These are phyloP conservation scores for Artomyces pyxidatus DNA, from an alignment of 768 basidiomycete genomes.

Conservation along the genomic window DNA sequence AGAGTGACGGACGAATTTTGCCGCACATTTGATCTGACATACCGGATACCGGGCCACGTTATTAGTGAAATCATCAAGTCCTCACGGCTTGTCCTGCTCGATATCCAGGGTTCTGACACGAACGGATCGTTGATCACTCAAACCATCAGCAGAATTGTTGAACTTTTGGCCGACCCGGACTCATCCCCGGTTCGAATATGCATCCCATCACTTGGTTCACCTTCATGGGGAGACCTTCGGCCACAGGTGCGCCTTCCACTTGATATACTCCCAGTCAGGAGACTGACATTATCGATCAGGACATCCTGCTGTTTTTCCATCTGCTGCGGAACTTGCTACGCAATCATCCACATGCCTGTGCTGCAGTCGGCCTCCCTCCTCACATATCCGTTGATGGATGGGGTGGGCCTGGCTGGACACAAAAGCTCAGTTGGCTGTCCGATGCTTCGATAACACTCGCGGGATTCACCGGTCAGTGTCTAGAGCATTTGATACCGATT, in stretches of 20 bases:
- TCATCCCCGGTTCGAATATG: slow-evolving; percentile 10
- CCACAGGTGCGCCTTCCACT: slow-evolving; percentile 38
- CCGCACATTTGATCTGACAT: slow-evolving; percentile 64
- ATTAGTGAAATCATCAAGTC: slow-evolving; percentile 24
- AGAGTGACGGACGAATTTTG: slow-evolving; percentile 59
- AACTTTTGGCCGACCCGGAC: too few relatives aligned
- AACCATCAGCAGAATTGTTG: slow-evolving; percentile 12
- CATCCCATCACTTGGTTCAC: slow-evolving; percentile 23
- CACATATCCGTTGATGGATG: slow-evolving; percentile 50
- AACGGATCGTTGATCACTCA: slow-evolving; percentile 13
- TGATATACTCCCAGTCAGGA: background rate
- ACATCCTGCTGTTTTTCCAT: slow-evolving; percentile 66
- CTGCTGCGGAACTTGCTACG: slow-evolving; percentile 54
- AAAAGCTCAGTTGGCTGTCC: slow-evolving; percentile 70
- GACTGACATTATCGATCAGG: slow-evolving; percentile 32
- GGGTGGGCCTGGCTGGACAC: slow-evolving; percentile 63
- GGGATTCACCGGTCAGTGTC: slow-evolving; percentile 67
- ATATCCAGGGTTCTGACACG: background rate
- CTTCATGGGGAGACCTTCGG: slow-evolving; percentile 59
- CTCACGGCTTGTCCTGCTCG: slow-evolving; percentile 7
- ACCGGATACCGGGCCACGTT: slow-evolving; percentile 43
- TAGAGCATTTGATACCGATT: background rate
- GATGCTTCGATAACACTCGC: slow-evolving; percentile 69
- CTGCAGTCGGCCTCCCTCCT: slow-evolving; percentile 59
- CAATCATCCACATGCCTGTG: slow-evolving; percentile 50